Percentiles rank a stretch among this genome's conserved stretches.
These are phyloP conservation scores for Talaromyces marneffei DNA, from an alignment of 2,329 filamentous ascomycete species.

Conservation along the genomic window DNA sequence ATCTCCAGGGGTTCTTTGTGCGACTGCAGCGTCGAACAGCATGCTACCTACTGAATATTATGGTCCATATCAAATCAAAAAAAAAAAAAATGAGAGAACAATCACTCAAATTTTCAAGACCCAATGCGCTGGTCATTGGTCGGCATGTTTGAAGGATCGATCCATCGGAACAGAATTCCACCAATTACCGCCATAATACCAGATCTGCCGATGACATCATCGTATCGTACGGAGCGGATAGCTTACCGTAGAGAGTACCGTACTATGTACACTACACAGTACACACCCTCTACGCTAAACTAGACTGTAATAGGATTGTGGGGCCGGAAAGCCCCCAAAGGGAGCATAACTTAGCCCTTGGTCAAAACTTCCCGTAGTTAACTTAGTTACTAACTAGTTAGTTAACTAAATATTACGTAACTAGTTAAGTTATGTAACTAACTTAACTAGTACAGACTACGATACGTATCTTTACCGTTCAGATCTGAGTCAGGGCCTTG, in stretches of 20 bases:
- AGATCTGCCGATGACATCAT: background rate
- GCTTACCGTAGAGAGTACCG: no score
- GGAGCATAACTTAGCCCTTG: background rate
- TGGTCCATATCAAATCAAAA: no score
- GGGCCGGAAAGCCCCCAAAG: background rate
- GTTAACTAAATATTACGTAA: no score
- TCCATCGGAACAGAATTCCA: background rate
- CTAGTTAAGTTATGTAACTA: no score
- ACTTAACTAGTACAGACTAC: no score
- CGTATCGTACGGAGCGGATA: no score
- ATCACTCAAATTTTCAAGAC: background rate
- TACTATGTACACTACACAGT: no score
- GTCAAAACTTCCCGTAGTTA: background rate
- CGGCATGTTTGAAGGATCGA: background rate
- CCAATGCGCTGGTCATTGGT: slow-evolving; percentile 6
- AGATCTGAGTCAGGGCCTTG: background rate
- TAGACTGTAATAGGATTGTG: background rate
- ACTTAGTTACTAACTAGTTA: no score
- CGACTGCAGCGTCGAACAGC: no score
- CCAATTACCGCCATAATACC: background rate
- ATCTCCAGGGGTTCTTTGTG: background rate
- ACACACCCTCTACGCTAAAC: no score
- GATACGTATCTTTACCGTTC: background rate
- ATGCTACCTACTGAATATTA: no score
- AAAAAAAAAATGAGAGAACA: background rate